These are phyloP conservation scores for Pezicula rhizophila DNA, from an alignment of 2,329 filamentous ascomycete genomes.

Conservation along the genomic window DNA sequence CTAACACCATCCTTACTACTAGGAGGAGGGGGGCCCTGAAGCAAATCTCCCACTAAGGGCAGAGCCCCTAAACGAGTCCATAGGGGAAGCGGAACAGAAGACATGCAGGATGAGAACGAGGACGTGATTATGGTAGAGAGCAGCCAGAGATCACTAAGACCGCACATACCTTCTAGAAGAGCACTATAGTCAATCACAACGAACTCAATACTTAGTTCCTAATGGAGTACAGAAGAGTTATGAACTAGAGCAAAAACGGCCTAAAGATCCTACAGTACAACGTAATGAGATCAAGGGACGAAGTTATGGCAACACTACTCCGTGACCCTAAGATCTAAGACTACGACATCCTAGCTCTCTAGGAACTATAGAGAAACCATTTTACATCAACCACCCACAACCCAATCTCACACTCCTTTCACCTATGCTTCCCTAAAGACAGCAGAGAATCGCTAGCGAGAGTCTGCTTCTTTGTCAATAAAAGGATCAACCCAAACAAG, in stretches of 20 bases:
- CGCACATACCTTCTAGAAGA: slow-evolving; percentile 4
- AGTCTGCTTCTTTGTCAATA: slow-evolving; percentile 24
- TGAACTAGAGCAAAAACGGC: background rate
- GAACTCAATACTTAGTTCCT: slow-evolving; percentile 7
- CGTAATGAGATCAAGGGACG: slow-evolving; percentile 11
- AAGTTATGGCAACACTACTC: slow-evolving; percentile 19
- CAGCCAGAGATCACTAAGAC: background rate
- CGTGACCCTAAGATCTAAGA: slow-evolving; percentile 10
- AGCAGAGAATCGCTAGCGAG: slow-evolving; percentile 6
- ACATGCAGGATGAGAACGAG: slow-evolving; percentile 3
- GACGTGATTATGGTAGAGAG: slow-evolving; percentile 3
- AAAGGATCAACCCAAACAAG: too few relatives aligned
- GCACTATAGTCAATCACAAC: slow-evolving; percentile 7
- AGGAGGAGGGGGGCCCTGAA: too few relatives aligned
- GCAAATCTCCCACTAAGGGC: background rate
- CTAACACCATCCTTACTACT: too few relatives aligned
- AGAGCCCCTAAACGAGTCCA: slow-evolving; percentile 6
- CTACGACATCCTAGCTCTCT: too few relatives aligned
- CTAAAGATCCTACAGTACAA: too few relatives aligned
- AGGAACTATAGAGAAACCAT: slow-evolving; percentile 19
- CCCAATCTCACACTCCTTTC: slow-evolving; percentile 14
- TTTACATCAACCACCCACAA: slow-evolving; percentile 19
- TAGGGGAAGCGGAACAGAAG: background rate
- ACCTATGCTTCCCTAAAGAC: slow-evolving; percentile 14
- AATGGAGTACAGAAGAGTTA: slow-evolving; percentile 4